phyloP scores from a whole-genome alignment of 345 rosid genomes.

The Noccaea bulbosa region DNA sequence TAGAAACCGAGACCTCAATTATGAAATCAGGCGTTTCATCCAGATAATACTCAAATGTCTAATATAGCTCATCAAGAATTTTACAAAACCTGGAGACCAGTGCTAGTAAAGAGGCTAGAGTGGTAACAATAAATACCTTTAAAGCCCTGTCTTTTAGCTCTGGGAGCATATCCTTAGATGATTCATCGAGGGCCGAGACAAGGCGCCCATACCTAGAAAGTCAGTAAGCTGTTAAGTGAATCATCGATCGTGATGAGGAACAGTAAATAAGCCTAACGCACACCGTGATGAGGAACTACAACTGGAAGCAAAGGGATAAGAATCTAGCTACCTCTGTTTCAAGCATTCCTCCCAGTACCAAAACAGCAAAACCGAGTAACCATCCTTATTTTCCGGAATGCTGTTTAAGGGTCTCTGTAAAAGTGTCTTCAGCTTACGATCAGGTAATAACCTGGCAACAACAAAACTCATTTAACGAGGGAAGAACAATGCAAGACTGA shows the following conservation, averaged over 20 bases:
- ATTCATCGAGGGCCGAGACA: conserved; percentile 84
- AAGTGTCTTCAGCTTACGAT: conserved; percentile 90
- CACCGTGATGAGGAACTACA: background rate
- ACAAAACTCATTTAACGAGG: background rate
- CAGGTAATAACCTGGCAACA: conserved; percentile 76
- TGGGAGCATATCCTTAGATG: conserved; percentile 89
- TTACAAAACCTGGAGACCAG: conserved; percentile 1
- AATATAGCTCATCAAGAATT: conserved; percentile 6
- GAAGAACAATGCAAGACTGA: background rate
- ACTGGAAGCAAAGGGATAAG: conserved; percentile 11
- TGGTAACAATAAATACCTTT: conserved; percentile 58
- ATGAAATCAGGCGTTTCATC: background rate
- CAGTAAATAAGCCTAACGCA: conserved; percentile 4
- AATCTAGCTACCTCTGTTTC: conserved; percentile 70
- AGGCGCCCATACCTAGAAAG: conserved; percentile 80
- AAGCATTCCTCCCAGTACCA: conserved; percentile 99
- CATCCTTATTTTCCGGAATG: conserved; percentile 88
- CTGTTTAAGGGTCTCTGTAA: conserved; percentile 71
- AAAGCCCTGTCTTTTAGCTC: conserved; percentile 82
- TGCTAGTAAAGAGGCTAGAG: conserved; percentile 25
- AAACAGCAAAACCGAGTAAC: conserved; percentile 82
- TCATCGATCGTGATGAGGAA: background rate
- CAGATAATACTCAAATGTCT: background rate
- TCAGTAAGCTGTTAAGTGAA: conserved; percentile 14
- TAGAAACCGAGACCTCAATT: conserved; percentile 1